Base-by-base conservation (phyloP, 768 basidiomycete species). In the Botryobasidium botryosum region DNA sequence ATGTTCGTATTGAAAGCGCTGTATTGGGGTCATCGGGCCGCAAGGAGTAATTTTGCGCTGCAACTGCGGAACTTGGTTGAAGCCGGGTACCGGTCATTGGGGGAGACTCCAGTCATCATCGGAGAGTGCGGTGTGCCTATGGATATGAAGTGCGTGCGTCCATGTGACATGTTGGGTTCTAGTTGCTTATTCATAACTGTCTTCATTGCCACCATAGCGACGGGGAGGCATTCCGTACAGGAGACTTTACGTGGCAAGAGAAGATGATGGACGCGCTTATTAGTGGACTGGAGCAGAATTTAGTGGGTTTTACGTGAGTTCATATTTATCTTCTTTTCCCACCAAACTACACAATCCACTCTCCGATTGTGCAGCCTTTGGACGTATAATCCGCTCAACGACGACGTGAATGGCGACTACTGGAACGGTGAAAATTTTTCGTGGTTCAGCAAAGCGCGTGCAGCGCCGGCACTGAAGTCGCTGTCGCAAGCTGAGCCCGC, bases 351-450 rank as follows among this genome's bases (percentile, higher is more conserved):
- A 23, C 7, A 4, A 8, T n/a, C 39, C 13, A 23, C 6, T 27
- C 18, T 18, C 42, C 43, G 27, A 31, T 40, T 21, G 40, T 26
- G 5, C 53, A 94, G 88, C 2, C 62, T 96, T 5, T 96, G 92
- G 92, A 87, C 84, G 48, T 96, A 94, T 59, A 94, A 96, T 55
- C 82, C 91, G 0, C 64, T 69, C 42, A 97, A 96, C 61, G 68
- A 71, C 31, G 90, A 96, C 57, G 53, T 59, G 15, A 53, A 60
- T 21, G 92, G 92, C 13, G 91, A 96, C 57, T 62, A 77, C 57
- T 94, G 91, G 91, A 92, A 91, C 53, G 86, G 83, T 43, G 91
- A 99, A 61, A 94, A 91, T 62, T 96, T 99, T 58, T 88, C 86
- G 1, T 94, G 86, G 85, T 96, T 87, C 69, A 54, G 53, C 35